These are phyloP conservation scores for Naganishia sp. DNA, from an alignment of 1,284 basidiomycete species.

Conservation along the genomic window DNA sequence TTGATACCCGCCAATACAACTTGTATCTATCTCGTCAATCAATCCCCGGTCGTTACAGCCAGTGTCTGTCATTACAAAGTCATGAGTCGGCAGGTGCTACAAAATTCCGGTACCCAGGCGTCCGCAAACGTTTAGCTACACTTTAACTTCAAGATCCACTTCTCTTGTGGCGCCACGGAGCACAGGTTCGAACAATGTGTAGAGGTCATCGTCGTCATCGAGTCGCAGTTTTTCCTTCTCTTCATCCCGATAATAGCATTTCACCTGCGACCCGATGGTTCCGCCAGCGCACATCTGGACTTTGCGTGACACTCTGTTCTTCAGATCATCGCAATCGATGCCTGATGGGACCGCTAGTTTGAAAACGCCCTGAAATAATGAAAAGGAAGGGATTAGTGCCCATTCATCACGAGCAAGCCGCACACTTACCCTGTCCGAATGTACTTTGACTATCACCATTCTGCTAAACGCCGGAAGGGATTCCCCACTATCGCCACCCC, in stretches of 20 bases:
- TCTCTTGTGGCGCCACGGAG: slow-evolving; percentile 29
- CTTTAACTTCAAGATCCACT: slow-evolving; percentile 34
- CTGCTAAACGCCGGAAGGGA: slow-evolving; percentile 42
- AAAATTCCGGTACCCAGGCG: not conserved
- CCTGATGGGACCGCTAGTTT: slow-evolving; percentile 80
- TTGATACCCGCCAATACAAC: slow-evolving; percentile 8
- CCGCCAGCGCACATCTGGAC: slow-evolving; percentile 80
- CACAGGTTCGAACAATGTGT: slow-evolving; percentile 74
- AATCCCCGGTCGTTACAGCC: slow-evolving; percentile 1
- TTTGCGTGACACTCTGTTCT: slow-evolving; percentile 88
- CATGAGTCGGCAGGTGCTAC: slow-evolving; percentile 5
- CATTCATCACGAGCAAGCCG: slow-evolving; percentile 9
- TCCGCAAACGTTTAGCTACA: not conserved
- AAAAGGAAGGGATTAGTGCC: slow-evolving; percentile 55
- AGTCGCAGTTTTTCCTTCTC: slow-evolving; percentile 85
- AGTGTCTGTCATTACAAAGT: not conserved
- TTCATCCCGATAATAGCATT: slow-evolving; percentile 85
- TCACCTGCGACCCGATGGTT: slow-evolving; percentile 52
- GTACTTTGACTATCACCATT: slow-evolving; percentile 72
- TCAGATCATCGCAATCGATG: slow-evolving; percentile 76
- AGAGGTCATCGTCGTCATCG: slow-evolving; percentile 82
- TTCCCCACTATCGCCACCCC: slow-evolving; percentile 34
- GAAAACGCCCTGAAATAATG: slow-evolving; percentile 82
- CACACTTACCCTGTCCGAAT: slow-evolving; percentile 45
- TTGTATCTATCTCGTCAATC: not conserved